Evolutionary conservation across 306 rosid species (phyloP).

Genomic region (Pterocarpus macrocarpus): DNA sequence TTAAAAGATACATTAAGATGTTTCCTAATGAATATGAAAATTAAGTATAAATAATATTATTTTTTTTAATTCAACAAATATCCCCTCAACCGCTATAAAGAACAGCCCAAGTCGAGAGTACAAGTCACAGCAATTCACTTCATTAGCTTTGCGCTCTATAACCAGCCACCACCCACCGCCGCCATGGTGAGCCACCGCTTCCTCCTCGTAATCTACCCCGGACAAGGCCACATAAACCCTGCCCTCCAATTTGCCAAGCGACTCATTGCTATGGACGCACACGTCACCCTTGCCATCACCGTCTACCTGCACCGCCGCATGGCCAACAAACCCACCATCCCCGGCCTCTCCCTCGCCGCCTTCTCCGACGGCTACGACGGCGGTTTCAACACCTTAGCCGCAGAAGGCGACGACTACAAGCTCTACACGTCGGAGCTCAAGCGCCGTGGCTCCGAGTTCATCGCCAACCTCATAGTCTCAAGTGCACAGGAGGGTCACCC

Average conservation of each 20-base stretch:
- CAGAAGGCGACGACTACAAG: neutral
- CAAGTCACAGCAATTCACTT: too few species aligned
- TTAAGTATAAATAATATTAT: too few species aligned
- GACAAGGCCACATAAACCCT: constrained; percentile 57
- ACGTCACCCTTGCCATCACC: constrained; percentile 46
- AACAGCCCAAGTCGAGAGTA: too few species aligned
- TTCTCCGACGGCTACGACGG: constrained; percentile 55
- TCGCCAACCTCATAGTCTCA: constrained; percentile 36
- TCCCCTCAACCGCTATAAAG: too few species aligned
- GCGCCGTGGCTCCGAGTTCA: constrained; percentile 36
- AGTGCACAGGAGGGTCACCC: constrained; percentile 24
- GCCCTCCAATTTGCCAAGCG: constrained; percentile 47
- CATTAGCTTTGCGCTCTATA: too few species aligned
- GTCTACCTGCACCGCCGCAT: constrained; percentile 37
- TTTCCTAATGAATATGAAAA: too few species aligned
- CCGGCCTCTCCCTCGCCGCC: constrained; percentile 30
- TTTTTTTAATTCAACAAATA: too few species aligned
- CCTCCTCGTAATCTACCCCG: constrained; percentile 39
- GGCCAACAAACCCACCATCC: neutral
- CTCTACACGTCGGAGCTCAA: constrained; percentile 19
- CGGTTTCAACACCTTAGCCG: neutral
- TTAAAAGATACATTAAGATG: too few species aligned
- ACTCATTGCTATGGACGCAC: constrained; percentile 33
- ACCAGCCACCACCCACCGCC: too few species aligned
- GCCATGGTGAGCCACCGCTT: constrained; percentile 32